phyloP scores from a whole-genome alignment of 2,329 filamentous ascomycete genomes.

The Aspergillus brunneoviolaceus region DNA sequence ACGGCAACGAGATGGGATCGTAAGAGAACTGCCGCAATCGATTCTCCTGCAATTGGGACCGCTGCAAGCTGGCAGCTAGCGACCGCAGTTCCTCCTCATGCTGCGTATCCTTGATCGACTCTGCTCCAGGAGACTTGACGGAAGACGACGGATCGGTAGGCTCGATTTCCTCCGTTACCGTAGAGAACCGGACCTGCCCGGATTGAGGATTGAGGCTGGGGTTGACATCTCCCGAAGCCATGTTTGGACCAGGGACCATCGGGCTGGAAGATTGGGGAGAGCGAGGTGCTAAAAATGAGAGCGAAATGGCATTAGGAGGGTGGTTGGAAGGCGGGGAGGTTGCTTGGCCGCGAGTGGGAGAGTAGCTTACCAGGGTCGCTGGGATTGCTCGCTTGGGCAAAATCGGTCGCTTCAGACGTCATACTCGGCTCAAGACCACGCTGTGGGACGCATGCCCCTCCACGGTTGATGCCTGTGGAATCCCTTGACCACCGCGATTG shows the following conservation, averaged over 20 bases:
- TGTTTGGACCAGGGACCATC: conserved; percentile 22
- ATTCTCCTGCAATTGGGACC: conserved; percentile 73
- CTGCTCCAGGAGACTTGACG: conserved; percentile 16
- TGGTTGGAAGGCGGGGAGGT: conserved; percentile 9
- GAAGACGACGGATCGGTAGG: conserved; percentile 41
- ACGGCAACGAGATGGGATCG: conserved; percentile 83
- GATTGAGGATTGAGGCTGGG: conserved; percentile 33
- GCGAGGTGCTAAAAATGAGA: conserved; percentile 17
- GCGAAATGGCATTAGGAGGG: not conserved
- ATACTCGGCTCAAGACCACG: conserved; percentile 30
- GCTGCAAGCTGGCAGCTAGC: conserved; percentile 70
- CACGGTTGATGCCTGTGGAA: conserved; percentile 12
- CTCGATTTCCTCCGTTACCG: conserved; percentile 68
- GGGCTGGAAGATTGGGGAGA: conserved; percentile 23
- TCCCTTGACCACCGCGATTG: not conserved
- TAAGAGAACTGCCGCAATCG: conserved; percentile 85
- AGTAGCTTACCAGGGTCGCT: conserved; percentile 34
- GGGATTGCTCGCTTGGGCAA: conserved; percentile 24
- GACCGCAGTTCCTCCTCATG: conserved; percentile 66
- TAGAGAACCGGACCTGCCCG: conserved; percentile 66
- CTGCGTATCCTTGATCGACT: conserved; percentile 26
- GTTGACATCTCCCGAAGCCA: conserved; percentile 27
- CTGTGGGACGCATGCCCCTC: conserved; percentile 38
- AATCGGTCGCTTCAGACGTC: conserved; percentile 37
- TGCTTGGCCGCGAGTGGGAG: conserved; percentile 11